These are phyloP conservation scores for Monosporascus sp. DNA, from an alignment of 2,329 filamentous ascomycete species.

Conservation along the genomic window DNA sequence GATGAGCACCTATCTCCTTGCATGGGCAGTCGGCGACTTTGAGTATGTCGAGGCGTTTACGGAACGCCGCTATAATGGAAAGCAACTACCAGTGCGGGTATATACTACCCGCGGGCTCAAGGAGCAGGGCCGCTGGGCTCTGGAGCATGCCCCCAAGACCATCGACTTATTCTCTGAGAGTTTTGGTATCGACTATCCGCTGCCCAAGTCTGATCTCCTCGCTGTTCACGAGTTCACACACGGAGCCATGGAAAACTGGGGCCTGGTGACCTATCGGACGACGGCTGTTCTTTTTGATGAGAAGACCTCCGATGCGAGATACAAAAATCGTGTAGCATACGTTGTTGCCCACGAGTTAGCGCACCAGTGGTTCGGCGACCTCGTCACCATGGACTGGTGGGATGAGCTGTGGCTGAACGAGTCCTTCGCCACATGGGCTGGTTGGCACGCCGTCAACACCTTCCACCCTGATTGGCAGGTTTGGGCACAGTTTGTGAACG, in stretches of 20 bases:
- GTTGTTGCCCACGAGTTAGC: slow-evolving; percentile 97
- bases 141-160: slow-evolving; percentile 86
- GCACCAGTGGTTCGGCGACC: slow-evolving; percentile 93
- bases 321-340: slow-evolving; percentile 91
- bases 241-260: slow-evolving; percentile 95
- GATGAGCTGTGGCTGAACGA: slow-evolving; percentile 92
- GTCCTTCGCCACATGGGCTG: slow-evolving; percentile 97
- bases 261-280: slow-evolving; percentile 90
- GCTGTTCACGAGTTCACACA: slow-evolving; percentile 88
- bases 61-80: slow-evolving; percentile 83
- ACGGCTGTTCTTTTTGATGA: slow-evolving; percentile 96
- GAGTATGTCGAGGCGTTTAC: slow-evolving; percentile 94
- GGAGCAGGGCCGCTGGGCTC: slow-evolving; percentile 82
- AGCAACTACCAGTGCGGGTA: slow-evolving; percentile 85
- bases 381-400: slow-evolving; percentile 98
- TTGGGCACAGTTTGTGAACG: slow-evolving; percentile 95
- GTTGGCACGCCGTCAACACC: slow-evolving; percentile 86
- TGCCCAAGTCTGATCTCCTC: slow-evolving; percentile 86
- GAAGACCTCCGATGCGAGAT: slow-evolving; percentile 80
- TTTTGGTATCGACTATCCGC: slow-evolving; percentile 87
- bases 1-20: slow-evolving; percentile 88
- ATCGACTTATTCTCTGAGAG: slow-evolving; percentile 97
- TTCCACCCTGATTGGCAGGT: slow-evolving; percentile 97
- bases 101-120: slow-evolving; percentile 95
- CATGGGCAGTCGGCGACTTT: slow-evolving; percentile 95